Evolutionary conservation across 202 grass and related monocot species (phyloP).

Genomic region (Carex arenaria): DNA sequence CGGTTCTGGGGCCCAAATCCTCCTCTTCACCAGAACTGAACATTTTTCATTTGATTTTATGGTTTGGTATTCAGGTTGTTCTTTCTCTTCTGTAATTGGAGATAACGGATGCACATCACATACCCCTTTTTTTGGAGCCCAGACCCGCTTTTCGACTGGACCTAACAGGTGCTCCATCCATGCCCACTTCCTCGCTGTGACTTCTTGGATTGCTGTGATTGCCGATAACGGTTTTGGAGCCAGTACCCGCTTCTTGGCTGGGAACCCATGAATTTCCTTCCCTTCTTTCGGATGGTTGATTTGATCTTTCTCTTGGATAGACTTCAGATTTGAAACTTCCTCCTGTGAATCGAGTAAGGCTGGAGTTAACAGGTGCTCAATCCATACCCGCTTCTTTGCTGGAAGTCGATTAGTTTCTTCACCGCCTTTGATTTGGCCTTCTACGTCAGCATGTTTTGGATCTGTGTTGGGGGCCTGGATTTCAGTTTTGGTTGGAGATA

Average conservation of each 20-base stretch:
- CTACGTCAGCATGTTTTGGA: neutral
- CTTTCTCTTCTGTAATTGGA: neutral
- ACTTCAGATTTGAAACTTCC: neutral
- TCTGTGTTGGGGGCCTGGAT: neutral
- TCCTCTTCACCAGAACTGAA: slow-evolving; percentile 26
- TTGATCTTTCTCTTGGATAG: neutral
- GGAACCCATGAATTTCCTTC: neutral
- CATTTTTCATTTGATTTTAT: neutral
- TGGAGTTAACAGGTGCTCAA: neutral
- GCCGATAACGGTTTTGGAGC: neutral
- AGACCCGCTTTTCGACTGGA: slow-evolving; percentile 3
- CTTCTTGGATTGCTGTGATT: neutral
- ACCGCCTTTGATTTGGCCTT: neutral
- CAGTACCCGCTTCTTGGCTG: slow-evolving; percentile 16
- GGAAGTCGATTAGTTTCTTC: neutral
- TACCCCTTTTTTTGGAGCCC: slow-evolving; percentile 4
- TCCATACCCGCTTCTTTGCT: slow-evolving; percentile 25
- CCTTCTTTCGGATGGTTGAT: neutral
- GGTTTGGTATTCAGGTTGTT: neutral
- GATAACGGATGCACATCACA: neutral
- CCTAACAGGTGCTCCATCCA: neutral
- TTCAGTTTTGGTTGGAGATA: neutral
- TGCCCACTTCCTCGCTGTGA: slow-evolving; percentile 14
- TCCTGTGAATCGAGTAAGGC: neutral
- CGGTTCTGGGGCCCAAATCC: neutral